A percentile compares a stretch with the other conserved stretches of the same genome.
Conservation (phyloP, 768 basidiomycete genomes). For the Boletus sp. region DNA sequence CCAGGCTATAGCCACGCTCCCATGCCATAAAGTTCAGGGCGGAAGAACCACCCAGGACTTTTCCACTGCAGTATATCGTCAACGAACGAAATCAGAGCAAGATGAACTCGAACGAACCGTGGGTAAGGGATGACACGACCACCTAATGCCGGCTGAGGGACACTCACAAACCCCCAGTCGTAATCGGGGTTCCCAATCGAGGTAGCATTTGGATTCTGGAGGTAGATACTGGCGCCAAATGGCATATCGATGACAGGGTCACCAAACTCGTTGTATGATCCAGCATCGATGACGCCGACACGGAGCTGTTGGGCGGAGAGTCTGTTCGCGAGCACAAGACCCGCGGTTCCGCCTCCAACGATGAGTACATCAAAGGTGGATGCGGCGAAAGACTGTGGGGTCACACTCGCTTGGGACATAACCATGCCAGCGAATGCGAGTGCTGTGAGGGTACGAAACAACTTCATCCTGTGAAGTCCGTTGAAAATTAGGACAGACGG, state of each 20-base stretch:
- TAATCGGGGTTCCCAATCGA: background rate
- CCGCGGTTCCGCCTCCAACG: background rate
- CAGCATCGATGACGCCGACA: background rate
- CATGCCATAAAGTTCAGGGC: background rate
- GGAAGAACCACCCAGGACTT: constrained; percentile 2
- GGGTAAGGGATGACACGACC: background rate
- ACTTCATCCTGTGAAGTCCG: background rate
- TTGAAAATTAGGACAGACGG: background rate
- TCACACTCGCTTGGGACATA: background rate
- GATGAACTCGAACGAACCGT: background rate
- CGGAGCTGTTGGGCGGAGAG: background rate
- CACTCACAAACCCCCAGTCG: background rate
- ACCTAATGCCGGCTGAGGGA: background rate
- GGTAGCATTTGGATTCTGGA: background rate
- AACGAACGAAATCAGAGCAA: background rate
- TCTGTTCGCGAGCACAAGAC: background rate
- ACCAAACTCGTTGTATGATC: background rate
- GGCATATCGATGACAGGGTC: background rate
- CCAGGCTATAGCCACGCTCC: background rate
- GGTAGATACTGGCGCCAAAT: background rate
- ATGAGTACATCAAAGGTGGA: background rate
- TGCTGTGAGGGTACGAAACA: background rate
- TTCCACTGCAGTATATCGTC: background rate
- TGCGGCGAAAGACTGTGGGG: background rate
- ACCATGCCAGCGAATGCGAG: background rate